Evolutionary conservation across 306 rosid genomes (phyloP).

Genomic region (Prunus padus): DNA sequence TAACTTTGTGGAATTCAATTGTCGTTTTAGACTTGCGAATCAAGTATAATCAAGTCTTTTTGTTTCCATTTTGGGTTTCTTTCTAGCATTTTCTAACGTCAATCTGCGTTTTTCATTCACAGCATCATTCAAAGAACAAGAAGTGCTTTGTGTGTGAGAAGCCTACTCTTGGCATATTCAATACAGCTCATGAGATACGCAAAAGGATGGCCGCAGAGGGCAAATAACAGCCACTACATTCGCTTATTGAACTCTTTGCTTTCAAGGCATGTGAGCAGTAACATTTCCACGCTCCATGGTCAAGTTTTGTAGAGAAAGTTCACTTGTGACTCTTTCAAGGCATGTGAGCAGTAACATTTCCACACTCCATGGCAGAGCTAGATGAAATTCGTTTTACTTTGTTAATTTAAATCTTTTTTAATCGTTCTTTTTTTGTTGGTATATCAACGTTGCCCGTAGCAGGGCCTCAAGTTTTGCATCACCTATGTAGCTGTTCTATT

Average conservation of each 20-base stretch:
- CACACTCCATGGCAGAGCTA: not conserved
- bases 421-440: not conserved
- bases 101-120: constrained; percentile 23
- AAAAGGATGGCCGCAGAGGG: constrained; percentile 56
- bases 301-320: not conserved
- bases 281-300: not conserved
- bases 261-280: not conserved
- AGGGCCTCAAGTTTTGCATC: not conserved
- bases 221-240: constrained; percentile 23
- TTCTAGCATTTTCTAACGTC: not conserved
- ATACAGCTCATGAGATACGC: constrained; percentile 66
- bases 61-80: not conserved
- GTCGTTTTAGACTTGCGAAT: no score
- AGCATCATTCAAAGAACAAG: constrained; percentile 82
- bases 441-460: not conserved
- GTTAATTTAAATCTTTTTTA: not conserved
- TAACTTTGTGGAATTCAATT: no score
- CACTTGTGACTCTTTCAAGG: not conserved
- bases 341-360: not conserved
- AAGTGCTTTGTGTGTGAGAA: constrained; percentile 82
- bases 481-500: no score
- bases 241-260: not conserved
- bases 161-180: constrained; percentile 70
- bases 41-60: not conserved
- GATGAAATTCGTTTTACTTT: not conserved